Evolutionary conservation across 495 filamentous ascomycete genomes (phyloP), one percentile per base, ranked within the genome.

Genomic region (Venustampulla echinocandica): DNA sequence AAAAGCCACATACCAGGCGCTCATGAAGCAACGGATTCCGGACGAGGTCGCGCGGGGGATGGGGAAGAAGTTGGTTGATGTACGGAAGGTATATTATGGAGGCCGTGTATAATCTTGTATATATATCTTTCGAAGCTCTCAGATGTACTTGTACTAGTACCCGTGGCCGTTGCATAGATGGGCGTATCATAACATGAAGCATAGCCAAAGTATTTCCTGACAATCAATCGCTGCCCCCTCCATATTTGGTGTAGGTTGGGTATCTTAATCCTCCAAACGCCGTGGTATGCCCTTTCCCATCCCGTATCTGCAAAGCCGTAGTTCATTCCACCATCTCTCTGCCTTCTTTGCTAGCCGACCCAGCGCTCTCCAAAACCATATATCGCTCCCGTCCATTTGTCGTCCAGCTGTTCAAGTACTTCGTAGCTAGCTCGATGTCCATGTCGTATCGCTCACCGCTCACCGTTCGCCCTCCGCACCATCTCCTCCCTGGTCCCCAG

Each of bases 41-140:
- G 87, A 97, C 60, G 81, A 88, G 56, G 75, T 98, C 60, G 92
- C 92, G 35, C 69, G 81, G 23, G 90, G 82, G 32, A 67, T 87
- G 42, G 90, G 92, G 35, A 88, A 80, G 75, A 98, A 98, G 75
- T 64, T 98, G 54, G 88, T 97, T 14, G 92, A 98, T 71, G 83
- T 90, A 37, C 73, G 92, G 58, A 96, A 89, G 72, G 92, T 97
- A 58, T 99, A 99, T 69, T 97, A 96, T 69, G 87, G 84, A 14
- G 89, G 90, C 22, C 52, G 46, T 49, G 52, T 55, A 50, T 55
- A 53, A 44, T 48, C 34, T 50, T 51, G 44, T 45, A 45, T 13
- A 49, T 39, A n/a, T n/a, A n/a, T n/a, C 33, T 27, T 47, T 36
- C n/a, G 38, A 13, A 7, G 20, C 7, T n/a, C 38, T 39, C 52